Conservation (phyloP, 345 rosid genomes). For the Euphorbia pulcherrima region DNA sequence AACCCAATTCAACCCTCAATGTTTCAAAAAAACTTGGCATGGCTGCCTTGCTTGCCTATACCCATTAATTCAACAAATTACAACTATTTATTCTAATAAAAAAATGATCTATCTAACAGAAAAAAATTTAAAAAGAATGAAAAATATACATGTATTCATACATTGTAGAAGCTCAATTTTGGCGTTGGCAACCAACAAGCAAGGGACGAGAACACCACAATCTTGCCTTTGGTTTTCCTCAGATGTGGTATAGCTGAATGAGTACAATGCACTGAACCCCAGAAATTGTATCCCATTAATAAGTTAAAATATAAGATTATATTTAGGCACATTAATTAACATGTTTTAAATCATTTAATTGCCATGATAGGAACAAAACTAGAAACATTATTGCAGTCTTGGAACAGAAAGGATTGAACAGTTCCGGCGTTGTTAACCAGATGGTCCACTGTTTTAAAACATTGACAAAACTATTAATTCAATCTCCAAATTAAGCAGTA, state of each 20-base stretch:
- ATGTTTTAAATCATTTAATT: too few species aligned
- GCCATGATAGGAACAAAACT: constrained; percentile 40
- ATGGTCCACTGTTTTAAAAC: constrained; percentile 14
- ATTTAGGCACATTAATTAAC: too few species aligned
- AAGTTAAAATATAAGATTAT: too few species aligned
- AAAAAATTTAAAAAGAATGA: too few species aligned
- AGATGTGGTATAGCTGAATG: constrained; percentile 39
- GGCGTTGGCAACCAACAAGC: constrained; percentile 42
- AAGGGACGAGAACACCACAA: constrained; percentile 44
- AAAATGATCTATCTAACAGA: too few species aligned
- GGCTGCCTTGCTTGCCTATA: constrained; percentile 64
- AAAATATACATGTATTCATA: constrained; percentile 37
- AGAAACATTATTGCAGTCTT: constrained; percentile 42
- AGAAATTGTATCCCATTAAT: constrained; percentile 54
- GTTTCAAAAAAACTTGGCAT: constrained; percentile 43
- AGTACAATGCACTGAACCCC: constrained; percentile 48
- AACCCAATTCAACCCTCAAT: constrained; percentile 38
- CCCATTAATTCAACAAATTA: not conserved
- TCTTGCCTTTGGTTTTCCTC: constrained; percentile 41
- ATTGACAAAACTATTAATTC: too few species aligned
- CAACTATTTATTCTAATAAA: too few species aligned
- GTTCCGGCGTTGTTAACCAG: constrained; percentile 66
- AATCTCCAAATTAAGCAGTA: too few species aligned
- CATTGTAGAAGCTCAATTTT: constrained; percentile 44
- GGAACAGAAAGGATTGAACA: constrained; percentile 35